Conservation (phyloP, 2,329 filamentous ascomycete species). For the Leptographium lundbergii region DNA sequence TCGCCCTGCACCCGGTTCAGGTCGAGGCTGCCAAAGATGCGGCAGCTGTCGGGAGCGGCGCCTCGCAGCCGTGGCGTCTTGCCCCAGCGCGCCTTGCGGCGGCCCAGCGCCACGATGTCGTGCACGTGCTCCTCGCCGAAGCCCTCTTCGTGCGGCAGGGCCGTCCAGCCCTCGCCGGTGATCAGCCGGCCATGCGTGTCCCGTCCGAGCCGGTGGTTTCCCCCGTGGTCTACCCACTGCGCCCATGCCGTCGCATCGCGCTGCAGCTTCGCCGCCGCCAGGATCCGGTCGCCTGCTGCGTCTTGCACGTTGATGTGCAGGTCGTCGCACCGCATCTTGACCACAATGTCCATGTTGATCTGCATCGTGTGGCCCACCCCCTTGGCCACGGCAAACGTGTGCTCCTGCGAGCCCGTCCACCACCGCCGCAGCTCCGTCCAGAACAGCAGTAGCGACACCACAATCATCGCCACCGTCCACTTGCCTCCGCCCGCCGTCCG, state of each 20-base stretch:
- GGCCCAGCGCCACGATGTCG: conserved; percentile 67
- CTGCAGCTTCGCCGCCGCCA: conserved; percentile 61
- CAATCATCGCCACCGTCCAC: conserved; percentile 75
- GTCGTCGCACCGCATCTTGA: conserved; percentile 76
- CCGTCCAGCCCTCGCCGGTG: conserved; percentile 47
- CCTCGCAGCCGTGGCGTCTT: conserved; percentile 61
- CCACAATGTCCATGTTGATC: conserved; percentile 89
- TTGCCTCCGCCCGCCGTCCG: conserved; percentile 78
- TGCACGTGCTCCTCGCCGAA: conserved; percentile 76
- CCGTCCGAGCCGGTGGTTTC: conserved; percentile 46
- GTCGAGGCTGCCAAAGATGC: conserved; percentile 79
- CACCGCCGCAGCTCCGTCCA: conserved; percentile 69
- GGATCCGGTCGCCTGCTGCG: conserved; percentile 79
- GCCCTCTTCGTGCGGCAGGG: conserved; percentile 43
- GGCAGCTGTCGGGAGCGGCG: conserved; percentile 53
- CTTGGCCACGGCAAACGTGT: conserved; percentile 90
- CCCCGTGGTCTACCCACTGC: conserved; percentile 65
- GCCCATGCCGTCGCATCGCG: conserved; percentile 70
- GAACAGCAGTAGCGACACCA: conserved; percentile 63
- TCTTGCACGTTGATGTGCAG: conserved; percentile 97
- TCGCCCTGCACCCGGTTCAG: conserved; percentile 96
- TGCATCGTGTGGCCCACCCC: conserved; percentile 77
- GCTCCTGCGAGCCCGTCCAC: conserved; percentile 73
- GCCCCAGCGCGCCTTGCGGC: conserved; percentile 51
- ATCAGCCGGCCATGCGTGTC: conserved; percentile 42